Percentiles rank a stretch among this genome's conserved stretches.
Evolutionary conservation across 257 asterid species (phyloP).

Genomic region (Nicotiana knightiana): DNA sequence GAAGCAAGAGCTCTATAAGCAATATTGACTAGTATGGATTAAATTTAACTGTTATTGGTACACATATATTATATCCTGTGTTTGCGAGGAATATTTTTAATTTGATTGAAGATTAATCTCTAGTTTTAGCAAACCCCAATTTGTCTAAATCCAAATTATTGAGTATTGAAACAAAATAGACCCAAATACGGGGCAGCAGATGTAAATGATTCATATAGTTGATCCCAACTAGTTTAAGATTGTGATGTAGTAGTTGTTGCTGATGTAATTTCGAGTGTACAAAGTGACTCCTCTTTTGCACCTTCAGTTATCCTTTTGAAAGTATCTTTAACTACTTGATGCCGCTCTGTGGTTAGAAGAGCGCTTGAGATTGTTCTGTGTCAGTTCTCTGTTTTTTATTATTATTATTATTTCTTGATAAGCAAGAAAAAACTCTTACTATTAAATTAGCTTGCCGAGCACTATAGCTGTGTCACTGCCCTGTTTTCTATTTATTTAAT

Average conservation of each 20-base stretch:
- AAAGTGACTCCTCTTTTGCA: neutral
- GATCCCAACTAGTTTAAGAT: neutral
- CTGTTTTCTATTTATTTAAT: neutral
- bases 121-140: neutral
- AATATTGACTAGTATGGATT: neutral
- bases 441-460: neutral
- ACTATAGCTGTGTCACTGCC: neutral
- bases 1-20: neutral
- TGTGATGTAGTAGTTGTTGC: neutral
- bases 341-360: neutral
- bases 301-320: neutral
- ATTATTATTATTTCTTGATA: neutral
- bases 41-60: neutral
- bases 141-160: neutral
- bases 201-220: neutral
- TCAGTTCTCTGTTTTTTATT: neutral
- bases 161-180: neutral
- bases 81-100: neutral
- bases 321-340: neutral
- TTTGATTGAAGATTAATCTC: neutral
- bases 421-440: neutral
- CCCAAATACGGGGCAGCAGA: neutral
- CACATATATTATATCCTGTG: neutral
- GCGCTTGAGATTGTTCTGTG: neutral
- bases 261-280: neutral